Percentiles rank a stretch among this genome's conserved stretches.
phyloP scores from a whole-genome alignment of 345 rosid species.

The Salix dunnii region DNA sequence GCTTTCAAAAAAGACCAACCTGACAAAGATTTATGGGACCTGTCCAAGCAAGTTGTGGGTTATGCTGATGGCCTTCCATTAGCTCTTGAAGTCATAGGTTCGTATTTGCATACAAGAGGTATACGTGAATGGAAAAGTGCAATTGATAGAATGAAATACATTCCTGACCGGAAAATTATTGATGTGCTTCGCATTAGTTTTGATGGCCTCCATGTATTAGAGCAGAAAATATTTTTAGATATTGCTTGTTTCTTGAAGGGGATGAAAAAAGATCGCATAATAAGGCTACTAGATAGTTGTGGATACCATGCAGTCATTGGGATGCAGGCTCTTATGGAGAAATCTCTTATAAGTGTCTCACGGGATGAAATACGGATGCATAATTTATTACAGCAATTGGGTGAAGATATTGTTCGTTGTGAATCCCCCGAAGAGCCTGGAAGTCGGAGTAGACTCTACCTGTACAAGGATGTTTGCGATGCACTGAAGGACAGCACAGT shows the following conservation, averaged over 20 bases:
- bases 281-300: not conserved
- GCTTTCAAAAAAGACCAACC: constrained; percentile 4
- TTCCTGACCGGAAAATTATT: not conserved
- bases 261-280: constrained; percentile 1
- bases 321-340: not conserved
- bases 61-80: constrained; percentile 15
- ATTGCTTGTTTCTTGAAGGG: constrained; percentile 5
- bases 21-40: not conserved
- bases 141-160: not conserved
- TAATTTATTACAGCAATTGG: constrained; percentile 9
- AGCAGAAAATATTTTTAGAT: constrained; percentile 11
- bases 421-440: constrained; percentile 6
- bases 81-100: constrained; percentile 17
- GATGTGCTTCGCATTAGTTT: constrained; percentile 9
- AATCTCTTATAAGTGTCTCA: not conserved
- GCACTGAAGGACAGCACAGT: not conserved
- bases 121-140: not conserved
- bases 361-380: not conserved
- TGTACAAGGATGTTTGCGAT: not conserved
- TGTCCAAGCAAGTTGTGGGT: constrained; percentile 1
- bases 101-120: not conserved
- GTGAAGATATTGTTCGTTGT: not conserved
- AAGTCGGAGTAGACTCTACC: constrained; percentile 8
- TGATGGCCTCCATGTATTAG: not conserved
- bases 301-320: constrained; percentile 1